Percentiles rank a stretch among this genome's conserved stretches.
Evolutionary conservation across 805 yeast genomes (phyloP).

Genomic region (Yarrowia bubula): DNA sequence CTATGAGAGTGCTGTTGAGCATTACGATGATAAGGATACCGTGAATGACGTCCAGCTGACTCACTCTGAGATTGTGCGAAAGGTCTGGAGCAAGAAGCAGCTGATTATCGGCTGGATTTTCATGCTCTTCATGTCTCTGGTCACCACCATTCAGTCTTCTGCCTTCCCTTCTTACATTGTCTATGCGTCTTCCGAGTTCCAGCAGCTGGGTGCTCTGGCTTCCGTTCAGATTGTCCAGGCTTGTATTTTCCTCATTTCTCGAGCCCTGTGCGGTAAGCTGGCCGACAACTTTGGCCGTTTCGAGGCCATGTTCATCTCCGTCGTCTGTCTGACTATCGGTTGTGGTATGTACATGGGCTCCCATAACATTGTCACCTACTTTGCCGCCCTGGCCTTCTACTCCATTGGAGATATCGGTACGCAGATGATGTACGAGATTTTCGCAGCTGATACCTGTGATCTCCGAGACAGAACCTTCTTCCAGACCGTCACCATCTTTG

Average conservation of each 20-base stretch:
- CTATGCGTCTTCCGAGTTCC: constrained; percentile 8
- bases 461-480: constrained; percentile 44
- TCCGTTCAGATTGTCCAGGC: constrained; percentile 20
- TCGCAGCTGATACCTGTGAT: constrained; percentile 44
- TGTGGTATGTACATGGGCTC: constrained; percentile 15
- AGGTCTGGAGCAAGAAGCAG: constrained; percentile 2
- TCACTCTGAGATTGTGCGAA: neutral
- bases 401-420: constrained; percentile 44
- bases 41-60: neutral
- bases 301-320: constrained; percentile 24
- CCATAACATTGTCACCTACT: constrained; percentile 40
- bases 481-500: constrained; percentile 42
- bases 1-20: neutral
- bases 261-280: constrained; percentile 10
- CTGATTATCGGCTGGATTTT: neutral
- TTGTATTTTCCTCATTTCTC: neutral
- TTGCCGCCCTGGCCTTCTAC: constrained; percentile 43
- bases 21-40: neutral
- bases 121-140: constrained; percentile 19
- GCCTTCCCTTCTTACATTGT: constrained; percentile 17
- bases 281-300: constrained; percentile 13
- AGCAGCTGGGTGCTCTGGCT: constrained; percentile 1
- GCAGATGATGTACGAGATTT: constrained; percentile 40
- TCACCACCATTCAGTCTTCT: constrained; percentile 13
- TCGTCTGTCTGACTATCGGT: constrained; percentile 8